phyloP scores from a whole-genome alignment of 2,329 filamentous ascomycete genomes.

The Colletotrichum falcatum region DNA sequence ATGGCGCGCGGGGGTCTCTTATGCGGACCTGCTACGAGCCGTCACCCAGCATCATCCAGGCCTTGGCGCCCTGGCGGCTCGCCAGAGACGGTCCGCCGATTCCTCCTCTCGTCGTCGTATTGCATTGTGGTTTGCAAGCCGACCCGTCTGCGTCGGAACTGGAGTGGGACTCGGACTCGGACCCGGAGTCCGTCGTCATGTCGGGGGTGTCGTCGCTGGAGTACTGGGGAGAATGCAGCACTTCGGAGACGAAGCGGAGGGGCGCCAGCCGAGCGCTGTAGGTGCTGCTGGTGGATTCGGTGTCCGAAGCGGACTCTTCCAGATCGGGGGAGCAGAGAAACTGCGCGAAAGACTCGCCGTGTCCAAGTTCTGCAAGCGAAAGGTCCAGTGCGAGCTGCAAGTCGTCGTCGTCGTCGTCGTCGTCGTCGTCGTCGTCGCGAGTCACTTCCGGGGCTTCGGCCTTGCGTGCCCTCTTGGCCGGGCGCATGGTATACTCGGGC shows the following conservation, averaged over 20 bases:
- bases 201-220: constrained; percentile 53
- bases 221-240: constrained; percentile 49
- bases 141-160: constrained; percentile 48
- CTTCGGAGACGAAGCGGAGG: constrained; percentile 56
- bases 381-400: constrained; percentile 53
- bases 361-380: constrained; percentile 57
- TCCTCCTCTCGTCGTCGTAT: constrained; percentile 35
- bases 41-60: constrained; percentile 60
- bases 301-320: constrained; percentile 42
- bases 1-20: constrained; percentile 47
- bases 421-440: constrained; percentile 43
- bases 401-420: constrained; percentile 45
- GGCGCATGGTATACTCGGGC: constrained; percentile 54
- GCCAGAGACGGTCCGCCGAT: constrained; percentile 44
- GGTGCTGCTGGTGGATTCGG: constrained; percentile 38
- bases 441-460: constrained; percentile 42
- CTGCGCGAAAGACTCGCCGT: constrained; percentile 54
- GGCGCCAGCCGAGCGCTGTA: constrained; percentile 44
- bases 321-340: constrained; percentile 48
- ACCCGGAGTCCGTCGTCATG: constrained; percentile 47
- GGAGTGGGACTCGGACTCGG: neutral
- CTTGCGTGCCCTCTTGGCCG: constrained; percentile 50
- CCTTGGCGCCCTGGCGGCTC: constrained; percentile 45
- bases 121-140: constrained; percentile 36
- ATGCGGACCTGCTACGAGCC: constrained; percentile 60